A percentile compares a stretch with the other conserved stretches of the same genome.
Conservation (phyloP, 148 eudicot species). For the Nepenthes gracilis region DNA sequence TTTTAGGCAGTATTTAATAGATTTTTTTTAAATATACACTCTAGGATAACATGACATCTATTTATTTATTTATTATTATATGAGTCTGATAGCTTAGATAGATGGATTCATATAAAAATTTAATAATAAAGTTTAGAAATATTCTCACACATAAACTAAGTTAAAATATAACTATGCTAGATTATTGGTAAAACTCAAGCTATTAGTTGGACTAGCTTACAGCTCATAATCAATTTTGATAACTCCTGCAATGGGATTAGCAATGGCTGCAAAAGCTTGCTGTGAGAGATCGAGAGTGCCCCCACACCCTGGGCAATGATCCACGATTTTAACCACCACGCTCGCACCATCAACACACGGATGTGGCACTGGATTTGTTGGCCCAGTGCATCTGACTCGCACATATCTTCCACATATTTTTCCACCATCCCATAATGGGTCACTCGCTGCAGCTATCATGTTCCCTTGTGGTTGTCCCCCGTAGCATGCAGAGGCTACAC, state of each 20-base stretch:
- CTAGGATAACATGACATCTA: too few relatives aligned
- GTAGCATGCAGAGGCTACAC: too few relatives aligned
- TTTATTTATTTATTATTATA: too few relatives aligned
- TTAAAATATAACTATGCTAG: too few relatives aligned
- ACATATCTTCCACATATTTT: constrained; percentile 29
- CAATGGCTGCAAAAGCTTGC: constrained; percentile 24
- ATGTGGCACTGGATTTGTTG: constrained; percentile 28
- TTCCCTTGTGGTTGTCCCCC: constrained; percentile 5
- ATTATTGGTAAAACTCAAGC: too few relatives aligned
- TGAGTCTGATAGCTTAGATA: too few relatives aligned
- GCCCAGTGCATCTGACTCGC: constrained; percentile 31
- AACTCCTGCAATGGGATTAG: constrained; percentile 28
- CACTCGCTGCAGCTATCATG: constrained; percentile 45
- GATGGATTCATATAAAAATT: too few relatives aligned
- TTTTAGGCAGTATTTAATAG: too few relatives aligned
- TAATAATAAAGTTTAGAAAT: too few relatives aligned
- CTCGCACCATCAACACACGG: constrained; percentile 23
- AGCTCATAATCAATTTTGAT: constrained; percentile 26
- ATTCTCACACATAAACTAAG: too few relatives aligned
- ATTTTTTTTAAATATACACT: too few relatives aligned
- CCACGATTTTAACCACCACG: constrained; percentile 30
- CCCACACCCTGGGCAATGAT: constrained; percentile 30
- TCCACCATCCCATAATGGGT: constrained; percentile 28
- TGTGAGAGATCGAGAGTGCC: constrained; percentile 22
- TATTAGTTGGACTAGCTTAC: constrained; percentile 5